Conservation (phyloP, 164 flowering plant species). For the Taxillus chinensis region DNA sequence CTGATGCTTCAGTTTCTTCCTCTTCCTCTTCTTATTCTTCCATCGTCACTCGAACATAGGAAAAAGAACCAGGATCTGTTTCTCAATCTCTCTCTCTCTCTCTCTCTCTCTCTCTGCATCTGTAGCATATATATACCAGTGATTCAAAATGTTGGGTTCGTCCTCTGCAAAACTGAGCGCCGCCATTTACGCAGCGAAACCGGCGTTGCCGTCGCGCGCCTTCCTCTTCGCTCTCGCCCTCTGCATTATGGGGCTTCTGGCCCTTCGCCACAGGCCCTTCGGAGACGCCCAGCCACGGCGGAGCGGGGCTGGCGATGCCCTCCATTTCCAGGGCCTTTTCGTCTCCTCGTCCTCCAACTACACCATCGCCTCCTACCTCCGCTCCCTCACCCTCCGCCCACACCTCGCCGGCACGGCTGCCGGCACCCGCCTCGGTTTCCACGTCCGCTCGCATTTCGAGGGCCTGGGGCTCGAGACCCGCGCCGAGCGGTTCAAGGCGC, state of each 20-base stretch:
- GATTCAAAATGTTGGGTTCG: slow-evolving; percentile 10
- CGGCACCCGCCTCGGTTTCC: slow-evolving; percentile 24
- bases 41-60: too few relatives aligned
- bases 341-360: slow-evolving; percentile 46
- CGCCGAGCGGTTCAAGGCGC: slow-evolving; percentile 26
- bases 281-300: neutral
- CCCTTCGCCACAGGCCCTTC: slow-evolving; percentile 14
- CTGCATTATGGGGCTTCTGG: slow-evolving; percentile 25
- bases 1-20: too few relatives aligned
- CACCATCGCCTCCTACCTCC: slow-evolving; percentile 66
- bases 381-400: slow-evolving; percentile 60
- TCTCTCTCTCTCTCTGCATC: neutral
- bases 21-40: too few relatives aligned
- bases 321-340: slow-evolving; percentile 30
- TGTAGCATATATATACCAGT: too few relatives aligned
- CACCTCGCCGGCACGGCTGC: slow-evolving; percentile 77
- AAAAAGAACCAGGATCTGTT: neutral
- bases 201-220: slow-evolving; percentile 6
- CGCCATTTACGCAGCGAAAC: slow-evolving; percentile 12
- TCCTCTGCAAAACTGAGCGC: slow-evolving; percentile 9
- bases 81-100: neutral
- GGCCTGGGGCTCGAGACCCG: slow-evolving; percentile 36
- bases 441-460: slow-evolving; percentile 38
- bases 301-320: slow-evolving; percentile 13
- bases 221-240: slow-evolving; percentile 16